Evolutionary conservation across 148 eudicot species (phyloP).

Genomic region (Mesembryanthemum crystallinum): DNA sequence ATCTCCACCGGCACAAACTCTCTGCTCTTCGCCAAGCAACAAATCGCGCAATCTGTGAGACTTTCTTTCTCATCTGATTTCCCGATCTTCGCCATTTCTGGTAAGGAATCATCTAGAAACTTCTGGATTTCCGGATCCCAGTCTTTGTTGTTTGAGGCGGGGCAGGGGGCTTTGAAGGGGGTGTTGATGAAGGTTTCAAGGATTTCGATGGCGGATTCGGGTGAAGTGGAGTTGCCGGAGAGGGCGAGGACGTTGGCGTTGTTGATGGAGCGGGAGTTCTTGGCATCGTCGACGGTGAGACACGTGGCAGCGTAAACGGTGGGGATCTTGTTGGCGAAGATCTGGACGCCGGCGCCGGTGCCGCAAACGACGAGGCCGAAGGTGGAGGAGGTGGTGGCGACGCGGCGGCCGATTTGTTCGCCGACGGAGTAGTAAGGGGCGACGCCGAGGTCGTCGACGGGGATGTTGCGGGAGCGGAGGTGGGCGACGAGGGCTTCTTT

Average conservation of each 20-base stretch:
- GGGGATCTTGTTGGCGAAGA: slow-evolving; percentile 82
- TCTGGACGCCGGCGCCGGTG: slow-evolving; percentile 74
- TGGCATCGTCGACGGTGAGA: slow-evolving; percentile 53
- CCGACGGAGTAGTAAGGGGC: slow-evolving; percentile 71
- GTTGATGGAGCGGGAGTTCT: slow-evolving; percentile 71
- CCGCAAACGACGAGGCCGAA: slow-evolving; percentile 75
- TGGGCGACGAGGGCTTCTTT: slow-evolving; percentile 63
- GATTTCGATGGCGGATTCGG: slow-evolving; percentile 54
- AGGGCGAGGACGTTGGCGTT: slow-evolving; percentile 79
- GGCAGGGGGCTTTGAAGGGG: slow-evolving; percentile 74
- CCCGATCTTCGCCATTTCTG: slow-evolving; percentile 64
- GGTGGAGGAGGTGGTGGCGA: slow-evolving; percentile 37
- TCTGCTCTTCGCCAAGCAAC: slow-evolving; percentile 47
- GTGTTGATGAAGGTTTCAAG: slow-evolving; percentile 61
- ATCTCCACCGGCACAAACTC: slow-evolving; percentile 64
- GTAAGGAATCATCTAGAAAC: slow-evolving; percentile 53
- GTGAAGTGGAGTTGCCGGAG: slow-evolving; percentile 57
- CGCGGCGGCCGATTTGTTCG: slow-evolving; percentile 59
- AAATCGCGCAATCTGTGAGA: slow-evolving; percentile 42
- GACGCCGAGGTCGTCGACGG: slow-evolving; percentile 80
- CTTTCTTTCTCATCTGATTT: neutral
- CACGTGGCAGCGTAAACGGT: slow-evolving; percentile 76
- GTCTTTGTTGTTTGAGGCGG: slow-evolving; percentile 57
- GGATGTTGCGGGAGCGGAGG: slow-evolving; percentile 65
- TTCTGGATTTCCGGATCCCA: slow-evolving; percentile 57